Conservation (phyloP, 2,329 filamentous ascomycete species). For the Periconia sp. region DNA sequence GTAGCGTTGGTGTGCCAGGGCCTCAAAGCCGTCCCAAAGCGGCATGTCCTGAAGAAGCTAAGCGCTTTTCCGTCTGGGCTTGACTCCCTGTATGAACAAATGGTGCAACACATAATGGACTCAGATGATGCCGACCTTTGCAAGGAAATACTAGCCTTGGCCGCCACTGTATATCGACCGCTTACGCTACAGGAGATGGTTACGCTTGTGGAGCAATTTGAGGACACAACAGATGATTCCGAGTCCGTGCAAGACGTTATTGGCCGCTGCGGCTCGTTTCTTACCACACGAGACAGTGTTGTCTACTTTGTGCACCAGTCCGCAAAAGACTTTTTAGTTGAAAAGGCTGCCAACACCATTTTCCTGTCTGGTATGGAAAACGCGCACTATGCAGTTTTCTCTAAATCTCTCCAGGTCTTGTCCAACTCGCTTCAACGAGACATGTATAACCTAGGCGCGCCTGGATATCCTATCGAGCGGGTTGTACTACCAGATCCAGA, state of each 20-base stretch:
- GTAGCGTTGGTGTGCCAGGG: constrained; percentile 32
- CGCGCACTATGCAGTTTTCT: constrained; percentile 13
- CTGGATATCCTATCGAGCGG: constrained; percentile 15
- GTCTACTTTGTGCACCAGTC: constrained; percentile 44
- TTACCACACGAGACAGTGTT: not conserved
- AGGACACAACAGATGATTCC: constrained; percentile 5
- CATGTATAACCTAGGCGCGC: constrained; percentile 19
- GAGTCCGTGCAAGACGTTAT: constrained; percentile 29
- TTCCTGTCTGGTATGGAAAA: constrained; percentile 21
- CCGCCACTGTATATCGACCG: constrained; percentile 37
- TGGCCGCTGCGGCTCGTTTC: constrained; percentile 37
- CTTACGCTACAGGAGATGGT: constrained; percentile 40
- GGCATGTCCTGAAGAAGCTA: constrained; percentile 4
- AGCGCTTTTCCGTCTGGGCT: constrained; percentile 36
- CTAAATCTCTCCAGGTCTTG: constrained; percentile 32
- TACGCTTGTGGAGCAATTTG: constrained; percentile 21
- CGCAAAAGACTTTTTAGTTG: constrained; percentile 45
- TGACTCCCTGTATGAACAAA: constrained; percentile 41
- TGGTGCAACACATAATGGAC: constrained; percentile 42
- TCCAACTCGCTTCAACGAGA: constrained; percentile 20
- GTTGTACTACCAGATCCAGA: constrained; percentile 22
- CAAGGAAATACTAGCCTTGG: constrained; percentile 35
- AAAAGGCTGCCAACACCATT: constrained; percentile 20
- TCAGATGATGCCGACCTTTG: constrained; percentile 25
- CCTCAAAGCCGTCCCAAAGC: constrained; percentile 16